phyloP scores from a whole-genome alignment of 257 asterid species.

The Nicotiana undulata region DNA sequence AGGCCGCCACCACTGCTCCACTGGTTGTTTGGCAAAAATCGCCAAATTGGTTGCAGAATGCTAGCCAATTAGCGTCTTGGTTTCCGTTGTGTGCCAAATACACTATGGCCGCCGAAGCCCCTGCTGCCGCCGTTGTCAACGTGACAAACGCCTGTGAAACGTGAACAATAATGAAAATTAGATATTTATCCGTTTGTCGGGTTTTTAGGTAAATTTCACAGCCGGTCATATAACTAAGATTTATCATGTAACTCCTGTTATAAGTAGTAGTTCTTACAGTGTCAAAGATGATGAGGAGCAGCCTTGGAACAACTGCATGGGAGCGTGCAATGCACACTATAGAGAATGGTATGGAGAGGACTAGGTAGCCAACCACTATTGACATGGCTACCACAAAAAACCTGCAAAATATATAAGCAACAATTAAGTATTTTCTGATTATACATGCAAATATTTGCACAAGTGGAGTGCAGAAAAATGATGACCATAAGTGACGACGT shows the following conservation, averaged over 20 bases:
- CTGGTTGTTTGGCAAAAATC: conserved; percentile 52
- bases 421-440: not conserved
- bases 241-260: no score
- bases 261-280: conserved; percentile 5
- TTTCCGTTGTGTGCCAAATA: conserved; percentile 72
- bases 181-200: not conserved
- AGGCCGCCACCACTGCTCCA: conserved; percentile 53
- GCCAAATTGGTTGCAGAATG: conserved; percentile 52
- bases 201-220: no score
- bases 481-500: no score
- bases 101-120: conserved; percentile 61
- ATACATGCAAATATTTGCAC: conserved; percentile 22
- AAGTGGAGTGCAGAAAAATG: not conserved
- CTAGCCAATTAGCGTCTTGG: conserved; percentile 53
- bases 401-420: conserved; percentile 28
- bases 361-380: conserved; percentile 49
- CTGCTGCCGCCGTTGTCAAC: conserved; percentile 50
- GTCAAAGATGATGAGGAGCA: conserved; percentile 22
- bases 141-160: conserved; percentile 35
- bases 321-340: conserved; percentile 47
- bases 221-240: no score
- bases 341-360: conserved; percentile 60
- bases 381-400: conserved; percentile 72
- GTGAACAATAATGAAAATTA: not conserved
- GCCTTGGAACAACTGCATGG: conserved; percentile 27